Conservation (phyloP, 768 basidiomycete genomes). For the Leccinum fibrillosum region DNA sequence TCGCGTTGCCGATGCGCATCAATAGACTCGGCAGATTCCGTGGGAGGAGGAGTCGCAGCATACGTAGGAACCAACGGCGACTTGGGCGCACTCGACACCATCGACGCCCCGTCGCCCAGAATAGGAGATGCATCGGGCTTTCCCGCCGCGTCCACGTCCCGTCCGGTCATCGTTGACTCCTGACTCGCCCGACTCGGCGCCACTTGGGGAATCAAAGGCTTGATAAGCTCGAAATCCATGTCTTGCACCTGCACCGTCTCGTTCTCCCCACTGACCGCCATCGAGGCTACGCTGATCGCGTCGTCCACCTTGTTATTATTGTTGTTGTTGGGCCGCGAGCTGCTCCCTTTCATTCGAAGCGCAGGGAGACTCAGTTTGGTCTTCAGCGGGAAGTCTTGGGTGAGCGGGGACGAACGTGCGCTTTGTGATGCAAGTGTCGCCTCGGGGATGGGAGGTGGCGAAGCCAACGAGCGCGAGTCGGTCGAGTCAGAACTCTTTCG, state of each 20-base stretch:
- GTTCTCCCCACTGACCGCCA: constrained; percentile 30
- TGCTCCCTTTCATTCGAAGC: constrained; percentile 43
- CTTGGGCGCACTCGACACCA: constrained; percentile 32
- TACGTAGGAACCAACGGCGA: constrained; percentile 20
- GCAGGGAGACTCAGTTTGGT: constrained; percentile 69
- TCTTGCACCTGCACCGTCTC: constrained; percentile 75
- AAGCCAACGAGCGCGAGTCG: constrained; percentile 36
- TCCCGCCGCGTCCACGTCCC: constrained; percentile 16
- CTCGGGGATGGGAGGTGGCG: constrained; percentile 40
- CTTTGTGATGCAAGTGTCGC: constrained; percentile 30
- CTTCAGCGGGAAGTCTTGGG: constrained; percentile 38
- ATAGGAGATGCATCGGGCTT: constrained; percentile 19
- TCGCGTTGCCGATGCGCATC: constrained; percentile 76
- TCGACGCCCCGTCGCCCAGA: constrained; percentile 42
- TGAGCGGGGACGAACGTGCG: constrained; percentile 24
- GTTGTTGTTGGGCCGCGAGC: constrained; percentile 3
- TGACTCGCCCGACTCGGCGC: constrained; percentile 45
- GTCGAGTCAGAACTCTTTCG: constrained; percentile 26
- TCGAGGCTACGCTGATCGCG: constrained; percentile 23
- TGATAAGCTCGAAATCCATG: constrained; percentile 78
- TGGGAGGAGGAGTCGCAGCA: neutral
- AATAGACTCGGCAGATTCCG: constrained; percentile 27
- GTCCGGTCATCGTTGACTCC: constrained; percentile 44
- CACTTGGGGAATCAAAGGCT: constrained; percentile 50
- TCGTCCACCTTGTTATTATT: constrained; percentile 29